A percentile compares a stretch with the other conserved stretches of the same genome.
Evolutionary conservation across 2,329 filamentous ascomycete species (phyloP).

Genomic region (Tolypocladium pustulatum): DNA sequence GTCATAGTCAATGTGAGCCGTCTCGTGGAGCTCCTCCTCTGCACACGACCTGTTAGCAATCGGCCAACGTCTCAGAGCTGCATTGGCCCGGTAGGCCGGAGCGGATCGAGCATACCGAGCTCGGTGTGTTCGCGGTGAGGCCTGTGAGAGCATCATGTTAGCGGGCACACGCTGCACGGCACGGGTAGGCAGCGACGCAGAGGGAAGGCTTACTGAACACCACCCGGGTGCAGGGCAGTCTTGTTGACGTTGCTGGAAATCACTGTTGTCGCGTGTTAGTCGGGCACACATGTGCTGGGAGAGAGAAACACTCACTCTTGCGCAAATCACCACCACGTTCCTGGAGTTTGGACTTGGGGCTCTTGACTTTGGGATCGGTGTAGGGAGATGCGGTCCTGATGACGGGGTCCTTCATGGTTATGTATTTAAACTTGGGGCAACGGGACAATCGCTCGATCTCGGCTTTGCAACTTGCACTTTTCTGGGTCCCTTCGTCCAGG

Average conservation of each 20-base stretch:
- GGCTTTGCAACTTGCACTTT: constrained; percentile 2
- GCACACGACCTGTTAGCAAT: constrained; percentile 8
- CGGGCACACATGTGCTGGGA: background rate
- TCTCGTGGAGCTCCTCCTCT: constrained; percentile 93
- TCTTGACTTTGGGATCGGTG: constrained; percentile 26
- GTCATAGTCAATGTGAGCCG: constrained; percentile 98
- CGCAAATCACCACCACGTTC: constrained; percentile 25
- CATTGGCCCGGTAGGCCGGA: background rate
- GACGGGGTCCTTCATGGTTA: constrained; percentile 29
- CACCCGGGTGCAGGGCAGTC: constrained; percentile 80
- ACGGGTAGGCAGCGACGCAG: background rate
- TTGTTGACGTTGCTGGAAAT: constrained; percentile 65
- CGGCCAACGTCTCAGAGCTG: constrained; percentile 4
- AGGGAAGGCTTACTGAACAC: constrained; percentile 66
- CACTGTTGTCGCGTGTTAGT: constrained; percentile 26
- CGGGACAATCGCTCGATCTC: constrained; percentile 4
- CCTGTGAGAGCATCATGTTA: constrained; percentile 35
- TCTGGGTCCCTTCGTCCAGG: background rate
- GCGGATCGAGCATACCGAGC: constrained; percentile 44
- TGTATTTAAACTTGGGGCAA: constrained; percentile 21
- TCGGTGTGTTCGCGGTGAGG: constrained; percentile 85
- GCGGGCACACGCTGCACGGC: background rate
- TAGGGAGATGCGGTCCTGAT: constrained; percentile 26
- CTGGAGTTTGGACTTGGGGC: constrained; percentile 27
- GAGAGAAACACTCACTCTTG: constrained; percentile 26